Evolutionary conservation across 208 protist genomes (phyloP), one percentile per base, ranked within the genome.

Genomic region (Leishmania turanica): DNA sequence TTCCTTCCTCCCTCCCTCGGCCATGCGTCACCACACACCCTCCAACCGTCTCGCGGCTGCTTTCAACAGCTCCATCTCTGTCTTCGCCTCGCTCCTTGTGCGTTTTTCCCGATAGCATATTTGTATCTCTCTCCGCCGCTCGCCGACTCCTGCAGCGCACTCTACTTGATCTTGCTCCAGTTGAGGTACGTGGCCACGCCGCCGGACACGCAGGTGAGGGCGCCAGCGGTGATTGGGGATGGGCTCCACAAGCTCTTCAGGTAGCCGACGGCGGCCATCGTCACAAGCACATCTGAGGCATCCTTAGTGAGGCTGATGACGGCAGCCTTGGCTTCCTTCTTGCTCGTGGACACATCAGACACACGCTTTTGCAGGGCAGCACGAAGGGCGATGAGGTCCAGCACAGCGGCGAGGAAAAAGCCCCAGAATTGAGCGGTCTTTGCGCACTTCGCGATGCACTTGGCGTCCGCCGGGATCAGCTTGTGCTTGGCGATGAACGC

Each of bases 381-480:
- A 51, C 83, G 87, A 15, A 98, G 80, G 27, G 92, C 89, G 70
- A 96, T 82, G 74, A 97, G 79, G 84, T 98, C 94, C 56, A 98
- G 91, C 60, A 96, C 92, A 60, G 88, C 86, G n/a, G 94, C 94
- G 54, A 97, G 84, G 84, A 98, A 92, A 89, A 96, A 98, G 77
- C 94, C 94, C 93, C 92, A 98, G 92, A 98, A 98, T 90, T 98
- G 96, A 2, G 92, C 94, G 17, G 93, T 84, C 88, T 97, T 97
- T 31, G 90, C 87, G 81, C 83, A 83, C 81, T 87, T 88, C 68
- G 90, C 87, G 73, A 93, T 84, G 40, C 24, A 40, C 87, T 94
- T 94, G 40, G 89, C 69, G 64, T 93, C 80, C 53, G 84, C 73
- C 17, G 81, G 54, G 64, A 97, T 80, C 40, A 98, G 87, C 85